phyloP scores from a whole-genome alignment of 2,329 filamentous ascomycete species.

The Ceratocystiopsis sp. region DNA sequence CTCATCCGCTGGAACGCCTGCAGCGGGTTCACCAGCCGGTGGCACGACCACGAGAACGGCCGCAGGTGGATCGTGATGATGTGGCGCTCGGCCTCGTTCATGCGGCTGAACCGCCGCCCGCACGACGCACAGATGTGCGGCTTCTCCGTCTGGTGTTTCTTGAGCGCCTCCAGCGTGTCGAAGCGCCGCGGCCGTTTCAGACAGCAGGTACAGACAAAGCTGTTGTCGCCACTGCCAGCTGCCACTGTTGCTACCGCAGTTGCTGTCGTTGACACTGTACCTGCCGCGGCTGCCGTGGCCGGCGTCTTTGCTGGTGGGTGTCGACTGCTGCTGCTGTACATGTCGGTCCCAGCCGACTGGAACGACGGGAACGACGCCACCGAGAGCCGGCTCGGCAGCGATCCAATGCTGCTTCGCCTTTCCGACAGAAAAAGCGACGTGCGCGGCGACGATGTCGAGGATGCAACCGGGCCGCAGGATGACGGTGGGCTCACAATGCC shows the following conservation, averaged over 20 bases:
- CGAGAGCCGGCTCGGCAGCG: slow-evolving; percentile 9
- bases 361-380: slow-evolving; percentile 8
- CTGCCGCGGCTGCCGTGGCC: neutral
- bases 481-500: slow-evolving; percentile 7
- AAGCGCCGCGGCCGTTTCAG: slow-evolving; percentile 9
- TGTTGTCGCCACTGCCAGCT: neutral
- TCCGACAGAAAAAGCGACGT: slow-evolving; percentile 7
- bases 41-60: slow-evolving; percentile 10
- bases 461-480: slow-evolving; percentile 6
- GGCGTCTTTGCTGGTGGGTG: neutral
- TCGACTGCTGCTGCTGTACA: too few relatives aligned
- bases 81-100: slow-evolving; percentile 11
- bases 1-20: slow-evolving; percentile 7
- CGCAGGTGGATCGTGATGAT: slow-evolving; percentile 10
- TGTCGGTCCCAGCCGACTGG: too few relatives aligned
- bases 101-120: slow-evolving; percentile 9
- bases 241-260: too few relatives aligned
- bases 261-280: neutral
- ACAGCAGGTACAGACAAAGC: slow-evolving; percentile 8
- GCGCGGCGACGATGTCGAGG: slow-evolving; percentile 8
- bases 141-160: slow-evolving; percentile 9
- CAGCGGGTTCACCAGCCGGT: slow-evolving; percentile 5
- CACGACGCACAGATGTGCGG: slow-evolving; percentile 11
- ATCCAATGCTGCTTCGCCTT: slow-evolving; percentile 8
- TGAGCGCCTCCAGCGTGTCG: slow-evolving; percentile 7